phyloP scores from a whole-genome alignment of 2,329 filamentous ascomycete species.

The Aspergillus pseudoviridinutans region DNA sequence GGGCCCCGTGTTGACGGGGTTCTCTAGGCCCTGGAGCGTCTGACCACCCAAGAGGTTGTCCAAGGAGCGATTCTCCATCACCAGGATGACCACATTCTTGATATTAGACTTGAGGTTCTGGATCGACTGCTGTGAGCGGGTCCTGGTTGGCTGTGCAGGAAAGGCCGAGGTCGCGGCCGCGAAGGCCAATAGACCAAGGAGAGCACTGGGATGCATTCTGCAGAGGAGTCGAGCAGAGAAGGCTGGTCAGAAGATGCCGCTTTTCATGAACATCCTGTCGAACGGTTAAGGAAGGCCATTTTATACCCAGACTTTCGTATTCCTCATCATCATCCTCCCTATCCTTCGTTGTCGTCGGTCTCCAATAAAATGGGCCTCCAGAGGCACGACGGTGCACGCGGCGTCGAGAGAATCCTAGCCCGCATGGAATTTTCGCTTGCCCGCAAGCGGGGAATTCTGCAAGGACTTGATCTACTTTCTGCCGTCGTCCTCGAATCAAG shows the following conservation, averaged over 20 bases:
- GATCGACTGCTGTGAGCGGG: conserved; percentile 14
- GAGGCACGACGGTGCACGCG: neutral
- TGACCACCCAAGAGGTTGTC: conserved; percentile 45
- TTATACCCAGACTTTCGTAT: neutral
- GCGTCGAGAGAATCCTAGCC: neutral
- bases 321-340: neutral
- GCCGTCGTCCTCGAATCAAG: neutral
- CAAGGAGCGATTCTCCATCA: conserved; percentile 45
- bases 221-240: neutral
- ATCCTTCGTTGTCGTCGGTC: neutral
- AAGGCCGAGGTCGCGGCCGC: conserved; percentile 12
- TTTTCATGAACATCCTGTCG: neutral
- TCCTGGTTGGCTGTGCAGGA: conserved; percentile 9
- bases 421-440: neutral
- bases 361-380: neutral
- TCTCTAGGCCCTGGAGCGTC: conserved; percentile 36
- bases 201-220: conserved; percentile 20
- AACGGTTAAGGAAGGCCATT: neutral
- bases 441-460: neutral
- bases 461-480: neutral
- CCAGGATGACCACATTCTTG: conserved; percentile 35
- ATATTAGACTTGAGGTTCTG: conserved; percentile 31
- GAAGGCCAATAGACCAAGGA: conserved; percentile 23
- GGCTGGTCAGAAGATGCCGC: neutral
- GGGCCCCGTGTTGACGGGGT: conserved; percentile 41